These are phyloP conservation scores for Sugiyamaella sp. DNA, from an alignment of 1,139 yeast species.

Conservation along the genomic window DNA sequence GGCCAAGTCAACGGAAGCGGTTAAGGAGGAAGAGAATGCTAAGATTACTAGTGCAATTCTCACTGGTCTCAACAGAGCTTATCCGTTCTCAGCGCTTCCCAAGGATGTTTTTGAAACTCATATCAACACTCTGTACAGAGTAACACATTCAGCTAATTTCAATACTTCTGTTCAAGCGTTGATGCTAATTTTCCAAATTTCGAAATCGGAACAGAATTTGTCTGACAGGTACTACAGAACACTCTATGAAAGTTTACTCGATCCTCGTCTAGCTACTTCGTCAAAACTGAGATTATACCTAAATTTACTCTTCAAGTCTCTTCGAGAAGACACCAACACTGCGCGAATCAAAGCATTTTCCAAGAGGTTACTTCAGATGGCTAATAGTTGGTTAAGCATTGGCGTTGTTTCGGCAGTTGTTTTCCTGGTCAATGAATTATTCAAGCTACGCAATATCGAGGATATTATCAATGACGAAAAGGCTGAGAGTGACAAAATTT, in stretches of 20 bases:
- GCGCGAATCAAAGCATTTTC: conserved; percentile 85
- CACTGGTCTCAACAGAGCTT: conserved; percentile 95
- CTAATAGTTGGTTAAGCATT: conserved; percentile 81
- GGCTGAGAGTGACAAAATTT: conserved; percentile 40
- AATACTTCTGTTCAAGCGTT: conserved; percentile 94
- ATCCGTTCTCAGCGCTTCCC: conserved; percentile 85
- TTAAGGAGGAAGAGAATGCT: conserved; percentile 80
- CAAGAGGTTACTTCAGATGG: conserved; percentile 84
- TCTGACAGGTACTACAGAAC: conserved; percentile 84
- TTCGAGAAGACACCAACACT: conserved; percentile 66
- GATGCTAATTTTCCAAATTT: conserved; percentile 77
- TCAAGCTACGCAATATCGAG: conserved; percentile 49
- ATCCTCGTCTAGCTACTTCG: conserved; percentile 77
- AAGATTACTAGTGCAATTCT: conserved; percentile 87
- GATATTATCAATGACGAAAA: conserved; percentile 14
- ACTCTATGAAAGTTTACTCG: conserved; percentile 85
- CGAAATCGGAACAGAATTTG: conserved; percentile 37
- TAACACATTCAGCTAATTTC: conserved; percentile 93
- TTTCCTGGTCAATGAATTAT: conserved; percentile 71
- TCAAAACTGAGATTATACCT: conserved; percentile 82
- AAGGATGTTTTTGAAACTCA: conserved; percentile 73
- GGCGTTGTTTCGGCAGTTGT: conserved; percentile 94
- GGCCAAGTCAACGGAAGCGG: conserved; percentile 67
- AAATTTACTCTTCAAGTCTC: conserved; percentile 80
- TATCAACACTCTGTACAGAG: conserved; percentile 79